Percentiles rank a stretch among this genome's conserved stretches.
Conservation (phyloP, 2,329 filamentous ascomycete genomes). For the Trichothecium roseum region DNA sequence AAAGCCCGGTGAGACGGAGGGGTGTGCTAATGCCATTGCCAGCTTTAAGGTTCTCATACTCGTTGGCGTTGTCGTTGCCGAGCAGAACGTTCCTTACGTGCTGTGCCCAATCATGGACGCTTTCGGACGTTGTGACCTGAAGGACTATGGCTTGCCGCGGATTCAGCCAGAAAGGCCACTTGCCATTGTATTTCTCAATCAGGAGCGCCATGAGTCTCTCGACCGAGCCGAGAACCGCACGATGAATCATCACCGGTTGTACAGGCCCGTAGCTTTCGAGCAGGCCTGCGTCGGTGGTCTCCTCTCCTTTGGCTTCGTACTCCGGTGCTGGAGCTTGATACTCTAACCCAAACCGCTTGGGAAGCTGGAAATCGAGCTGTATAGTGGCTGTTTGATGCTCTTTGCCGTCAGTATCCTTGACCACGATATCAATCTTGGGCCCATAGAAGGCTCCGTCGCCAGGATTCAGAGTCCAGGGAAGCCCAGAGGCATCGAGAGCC, state of each 20-base stretch:
- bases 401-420: constrained; percentile 71
- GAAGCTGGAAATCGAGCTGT: constrained; percentile 83
- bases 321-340: constrained; percentile 63
- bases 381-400: constrained; percentile 85
- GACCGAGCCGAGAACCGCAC: constrained; percentile 74
- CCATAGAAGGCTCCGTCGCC: constrained; percentile 88
- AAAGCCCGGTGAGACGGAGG: constrained; percentile 47
- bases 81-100: constrained; percentile 38
- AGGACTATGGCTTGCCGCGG: constrained; percentile 68
- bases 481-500: constrained; percentile 53
- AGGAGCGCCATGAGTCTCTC: constrained; percentile 78
- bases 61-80: constrained; percentile 25
- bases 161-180: constrained; percentile 83
- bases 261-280: constrained; percentile 47
- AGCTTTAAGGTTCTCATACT: constrained; percentile 21
- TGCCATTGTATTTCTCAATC: constrained; percentile 72
- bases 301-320: constrained; percentile 42
- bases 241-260: constrained; percentile 69
- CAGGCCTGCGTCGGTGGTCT: constrained; percentile 34
- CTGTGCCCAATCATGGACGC: constrained; percentile 39
- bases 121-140: constrained; percentile 54
- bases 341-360: constrained; percentile 67
- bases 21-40: constrained; percentile 27
- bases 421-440: constrained; percentile 80
- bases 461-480: constrained; percentile 63